Conservation (phyloP, 208 protist genomes). For the Crithidia acanthocephali region DNA sequence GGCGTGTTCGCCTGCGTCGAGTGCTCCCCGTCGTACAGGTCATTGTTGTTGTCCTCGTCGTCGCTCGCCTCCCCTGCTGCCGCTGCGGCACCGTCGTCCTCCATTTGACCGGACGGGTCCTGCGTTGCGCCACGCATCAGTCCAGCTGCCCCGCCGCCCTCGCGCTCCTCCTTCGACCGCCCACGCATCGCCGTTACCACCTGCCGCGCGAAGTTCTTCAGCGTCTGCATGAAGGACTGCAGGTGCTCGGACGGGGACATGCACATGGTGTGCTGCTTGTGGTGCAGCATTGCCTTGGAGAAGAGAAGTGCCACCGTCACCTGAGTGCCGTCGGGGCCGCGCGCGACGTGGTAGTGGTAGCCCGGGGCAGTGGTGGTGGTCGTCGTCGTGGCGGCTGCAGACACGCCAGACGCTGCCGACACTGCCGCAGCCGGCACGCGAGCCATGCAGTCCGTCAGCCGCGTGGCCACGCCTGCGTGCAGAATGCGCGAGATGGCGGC, state of each 20-base stretch:
- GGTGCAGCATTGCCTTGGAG: conserved; percentile 57
- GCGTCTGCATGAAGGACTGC: conserved; percentile 54
- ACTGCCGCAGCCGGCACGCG: conserved; percentile 4
- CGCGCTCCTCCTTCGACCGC: conserved; percentile 39
- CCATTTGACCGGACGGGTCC: conserved; percentile 23
- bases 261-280: conserved; percentile 60
- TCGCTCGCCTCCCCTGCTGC: conserved; percentile 11
- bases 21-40: conserved; percentile 27
- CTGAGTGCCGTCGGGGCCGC: conserved; percentile 42
- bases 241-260: conserved; percentile 84
- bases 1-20: conserved; percentile 31
- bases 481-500: conserved; percentile 60
- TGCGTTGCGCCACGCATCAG: conserved; percentile 28
- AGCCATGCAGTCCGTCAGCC: conserved; percentile 77
- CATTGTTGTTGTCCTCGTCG: conserved; percentile 27
- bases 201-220: conserved; percentile 59
- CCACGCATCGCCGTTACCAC: conserved; percentile 61
- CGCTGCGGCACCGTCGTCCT: conserved; percentile 28
- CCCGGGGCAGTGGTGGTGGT: conserved; percentile 18
- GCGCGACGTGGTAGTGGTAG: conserved; percentile 75
- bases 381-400: background rate
- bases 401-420: background rate
- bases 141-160: conserved; percentile 22
- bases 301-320: conserved; percentile 81
- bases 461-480: conserved; percentile 54